Conservation (phyloP, 148 eudicot genomes). For the Vaccinium macrocarpon region DNA sequence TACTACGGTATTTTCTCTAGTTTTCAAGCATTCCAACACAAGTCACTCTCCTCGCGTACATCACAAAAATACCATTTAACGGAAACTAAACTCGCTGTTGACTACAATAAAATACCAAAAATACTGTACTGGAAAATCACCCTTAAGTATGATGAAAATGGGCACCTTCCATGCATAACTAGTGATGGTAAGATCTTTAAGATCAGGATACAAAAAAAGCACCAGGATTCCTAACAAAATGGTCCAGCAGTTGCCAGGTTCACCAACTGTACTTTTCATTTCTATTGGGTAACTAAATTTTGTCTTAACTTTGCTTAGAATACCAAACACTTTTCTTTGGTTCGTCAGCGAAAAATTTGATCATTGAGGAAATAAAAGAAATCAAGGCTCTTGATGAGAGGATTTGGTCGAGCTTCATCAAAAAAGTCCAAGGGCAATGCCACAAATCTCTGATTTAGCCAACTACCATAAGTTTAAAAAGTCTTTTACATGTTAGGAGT, state of each 20-base stretch:
- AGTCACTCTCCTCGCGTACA: no score
- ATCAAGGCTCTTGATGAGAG: neutral
- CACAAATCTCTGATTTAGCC: neutral
- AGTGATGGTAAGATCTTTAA: neutral
- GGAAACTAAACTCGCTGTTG: no score
- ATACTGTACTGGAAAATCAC: no score
- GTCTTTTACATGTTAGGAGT: neutral
- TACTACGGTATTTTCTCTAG: no score
- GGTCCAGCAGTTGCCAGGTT: neutral
- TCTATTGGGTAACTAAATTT: neutral
- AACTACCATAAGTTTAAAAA: neutral
- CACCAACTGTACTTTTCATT: neutral
- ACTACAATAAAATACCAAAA: no score
- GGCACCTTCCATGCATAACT: neutral
- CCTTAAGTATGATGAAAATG: neutral
- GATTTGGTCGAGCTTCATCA: neutral
- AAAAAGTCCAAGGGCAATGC: neutral
- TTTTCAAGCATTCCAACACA: no score
- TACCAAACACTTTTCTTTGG: neutral
- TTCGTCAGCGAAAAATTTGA: neutral
- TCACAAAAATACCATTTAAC: no score
- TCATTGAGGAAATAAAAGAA: neutral
- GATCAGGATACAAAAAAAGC: neutral
- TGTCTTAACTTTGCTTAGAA: neutral
- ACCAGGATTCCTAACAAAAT: neutral